Percentiles rank a stretch among this genome's conserved stretches.
Evolutionary conservation across 2,329 filamentous ascomycete genomes (phyloP).

Genomic region (Coleophoma crateriformis): DNA sequence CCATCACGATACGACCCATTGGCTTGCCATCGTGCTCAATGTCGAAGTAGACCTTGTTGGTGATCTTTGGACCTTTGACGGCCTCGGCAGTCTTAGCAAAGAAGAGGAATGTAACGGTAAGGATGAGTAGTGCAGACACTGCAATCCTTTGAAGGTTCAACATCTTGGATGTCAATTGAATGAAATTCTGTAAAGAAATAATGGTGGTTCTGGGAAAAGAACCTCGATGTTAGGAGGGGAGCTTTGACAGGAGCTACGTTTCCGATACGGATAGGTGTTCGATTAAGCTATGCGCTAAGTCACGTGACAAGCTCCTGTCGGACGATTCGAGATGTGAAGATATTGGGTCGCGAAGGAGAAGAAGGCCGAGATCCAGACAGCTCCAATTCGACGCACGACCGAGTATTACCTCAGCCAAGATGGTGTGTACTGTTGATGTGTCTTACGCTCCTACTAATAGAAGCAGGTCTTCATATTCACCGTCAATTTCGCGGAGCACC

Average conservation of each 20-base stretch:
- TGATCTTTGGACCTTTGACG: slow-evolving; percentile 88
- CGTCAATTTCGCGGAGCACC: slow-evolving; percentile 77
- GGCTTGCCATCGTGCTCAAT: slow-evolving; percentile 70
- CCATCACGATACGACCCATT: slow-evolving; percentile 71
- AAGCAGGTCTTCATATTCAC: slow-evolving; percentile 71
- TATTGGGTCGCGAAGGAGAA: too few species aligned
- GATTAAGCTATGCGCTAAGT: slow-evolving; percentile 11
- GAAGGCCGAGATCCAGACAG: background rate
- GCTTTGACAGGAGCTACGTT: slow-evolving; percentile 9
- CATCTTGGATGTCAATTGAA: slow-evolving; percentile 49
- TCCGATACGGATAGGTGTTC: slow-evolving; percentile 21
- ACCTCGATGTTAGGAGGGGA: slow-evolving; percentile 2
- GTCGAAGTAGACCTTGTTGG: slow-evolving; percentile 90
- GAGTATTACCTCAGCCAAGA: slow-evolving; percentile 10
- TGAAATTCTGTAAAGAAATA: slow-evolving; percentile 2
- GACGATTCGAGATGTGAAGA: background rate
- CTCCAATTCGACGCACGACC: background rate
- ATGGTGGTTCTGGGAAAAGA: slow-evolving; percentile 2
- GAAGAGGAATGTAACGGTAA: slow-evolving; percentile 70
- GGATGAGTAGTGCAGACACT: slow-evolving; percentile 67
- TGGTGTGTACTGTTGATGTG: background rate
- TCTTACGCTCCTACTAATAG: background rate
- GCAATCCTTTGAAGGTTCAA: slow-evolving; percentile 67
- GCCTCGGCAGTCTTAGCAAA: slow-evolving; percentile 71
- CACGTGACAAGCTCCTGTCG: background rate